These are phyloP conservation scores for Aspergillus sp. DNA, from an alignment of 2,329 filamentous ascomycete species.

Conservation along the genomic window DNA sequence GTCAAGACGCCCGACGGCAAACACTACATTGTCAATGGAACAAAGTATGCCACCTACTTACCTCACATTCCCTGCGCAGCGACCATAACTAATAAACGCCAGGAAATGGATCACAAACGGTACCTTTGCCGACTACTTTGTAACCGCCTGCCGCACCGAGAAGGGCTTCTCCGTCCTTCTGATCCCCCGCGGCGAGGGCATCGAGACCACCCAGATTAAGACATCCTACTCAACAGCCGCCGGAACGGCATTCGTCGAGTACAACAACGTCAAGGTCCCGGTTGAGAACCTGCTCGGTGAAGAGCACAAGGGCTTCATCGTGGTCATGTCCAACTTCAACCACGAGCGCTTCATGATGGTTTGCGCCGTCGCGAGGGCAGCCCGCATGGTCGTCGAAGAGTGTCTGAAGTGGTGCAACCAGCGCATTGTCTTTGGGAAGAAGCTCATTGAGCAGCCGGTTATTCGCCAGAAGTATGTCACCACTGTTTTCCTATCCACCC, in stretches of 20 bases:
- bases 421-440: slow-evolving; percentile 81
- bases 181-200: slow-evolving; percentile 72
- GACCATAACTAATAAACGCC: slow-evolving; percentile 37
- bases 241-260: slow-evolving; percentile 78
- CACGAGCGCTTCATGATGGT: slow-evolving; percentile 82
- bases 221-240: slow-evolving; percentile 75
- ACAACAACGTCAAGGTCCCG: slow-evolving; percentile 85
- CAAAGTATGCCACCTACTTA: slow-evolving; percentile 35
- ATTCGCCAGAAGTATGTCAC: slow-evolving; percentile 72
- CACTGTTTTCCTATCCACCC: background rate
- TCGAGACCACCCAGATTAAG: slow-evolving; percentile 67
- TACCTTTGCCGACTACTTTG: slow-evolving; percentile 81
- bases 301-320: slow-evolving; percentile 83
- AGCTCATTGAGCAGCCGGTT: slow-evolving; percentile 79
- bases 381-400: slow-evolving; percentile 75
- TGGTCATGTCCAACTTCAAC: slow-evolving; percentile 88
- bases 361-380: slow-evolving; percentile 65
- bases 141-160: slow-evolving; percentile 76
- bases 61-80: background rate
- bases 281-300: slow-evolving; percentile 76
- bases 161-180: slow-evolving; percentile 80
- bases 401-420: slow-evolving; percentile 89
- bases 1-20: slow-evolving; percentile 75
- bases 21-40: slow-evolving; percentile 64
- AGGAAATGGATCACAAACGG: slow-evolving; percentile 91